Percentiles rank a stretch among this genome's conserved stretches.
These are phyloP conservation scores for Pseudoturritis turrita DNA, from an alignment of 345 rosid species.

Conservation along the genomic window DNA sequence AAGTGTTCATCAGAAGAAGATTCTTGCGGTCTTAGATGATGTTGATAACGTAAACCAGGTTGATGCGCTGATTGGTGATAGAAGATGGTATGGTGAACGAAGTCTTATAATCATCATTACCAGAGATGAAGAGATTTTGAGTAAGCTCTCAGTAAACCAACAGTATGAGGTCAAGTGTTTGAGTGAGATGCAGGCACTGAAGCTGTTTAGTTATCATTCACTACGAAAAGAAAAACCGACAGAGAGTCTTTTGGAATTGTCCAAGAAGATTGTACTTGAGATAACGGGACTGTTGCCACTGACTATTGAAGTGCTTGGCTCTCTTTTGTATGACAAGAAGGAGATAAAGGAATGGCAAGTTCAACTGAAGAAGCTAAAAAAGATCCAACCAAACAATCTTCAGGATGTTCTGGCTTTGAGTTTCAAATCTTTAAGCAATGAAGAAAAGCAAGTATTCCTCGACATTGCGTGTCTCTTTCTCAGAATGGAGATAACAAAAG, in stretches of 20 bases:
- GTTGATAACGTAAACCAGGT: constrained; percentile 43
- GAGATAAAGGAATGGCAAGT: constrained; percentile 49
- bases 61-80: constrained; percentile 40
- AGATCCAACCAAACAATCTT: constrained; percentile 28
- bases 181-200: constrained; percentile 30
- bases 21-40: constrained; percentile 58
- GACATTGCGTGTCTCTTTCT: constrained; percentile 70
- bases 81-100: constrained; percentile 43
- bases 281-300: constrained; percentile 53
- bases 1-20: constrained; percentile 21
- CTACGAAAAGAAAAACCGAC: constrained; percentile 48
- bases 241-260: constrained; percentile 10
- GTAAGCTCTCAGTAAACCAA: constrained; percentile 18
- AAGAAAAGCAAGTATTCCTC: constrained; percentile 49
- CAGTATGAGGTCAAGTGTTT: constrained; percentile 51
- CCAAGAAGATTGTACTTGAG: constrained; percentile 42
- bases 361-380: constrained; percentile 40
- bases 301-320: constrained; percentile 73
- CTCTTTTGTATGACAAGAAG: constrained; percentile 47
- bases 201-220: constrained; percentile 62
- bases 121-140: constrained; percentile 41
- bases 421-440: constrained; percentile 42
- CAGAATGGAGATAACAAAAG: constrained; percentile 36
- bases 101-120: constrained; percentile 58
- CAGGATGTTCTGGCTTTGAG: constrained; percentile 51